These are phyloP conservation scores for Metschnikowia bowlesiae DNA, from an alignment of 805 yeast species.

Conservation along the genomic window DNA sequence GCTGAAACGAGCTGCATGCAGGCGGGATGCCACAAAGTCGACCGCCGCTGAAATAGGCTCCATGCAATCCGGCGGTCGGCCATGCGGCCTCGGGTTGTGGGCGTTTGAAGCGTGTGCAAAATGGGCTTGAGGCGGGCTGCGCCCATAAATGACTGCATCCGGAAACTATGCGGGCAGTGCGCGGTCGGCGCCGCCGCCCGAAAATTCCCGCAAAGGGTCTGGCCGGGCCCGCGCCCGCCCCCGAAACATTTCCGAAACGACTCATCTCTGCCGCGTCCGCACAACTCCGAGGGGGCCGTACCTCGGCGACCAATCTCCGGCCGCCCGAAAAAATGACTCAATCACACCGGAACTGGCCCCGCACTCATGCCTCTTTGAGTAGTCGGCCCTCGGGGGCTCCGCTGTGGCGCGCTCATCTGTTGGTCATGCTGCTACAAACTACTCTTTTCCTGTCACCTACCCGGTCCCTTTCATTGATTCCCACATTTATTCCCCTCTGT, in stretches of 20 bases:
- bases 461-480: background rate
- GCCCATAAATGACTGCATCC: background rate
- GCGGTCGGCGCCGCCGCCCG: background rate
- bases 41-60: no score
- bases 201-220: no score
- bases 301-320: no score
- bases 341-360: background rate
- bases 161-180: background rate
- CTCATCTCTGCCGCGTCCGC: no score
- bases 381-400: background rate
- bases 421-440: background rate
- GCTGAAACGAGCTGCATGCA: no score
- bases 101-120: no score
- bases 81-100: no score
- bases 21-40: no score
- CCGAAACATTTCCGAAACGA: no score
- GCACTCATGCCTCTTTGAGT: background rate
- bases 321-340: background rate
- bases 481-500: background rate
- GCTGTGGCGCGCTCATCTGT: background rate
- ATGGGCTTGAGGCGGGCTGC: no score
- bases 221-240: background rate
- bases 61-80: no score
- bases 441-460: background rate
- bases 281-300: no score